A percentile compares a stretch with the other conserved stretches of the same genome.
Evolutionary conservation across 2,329 filamentous ascomycete species (phyloP).

Genomic region (Orbilia quercus): DNA sequence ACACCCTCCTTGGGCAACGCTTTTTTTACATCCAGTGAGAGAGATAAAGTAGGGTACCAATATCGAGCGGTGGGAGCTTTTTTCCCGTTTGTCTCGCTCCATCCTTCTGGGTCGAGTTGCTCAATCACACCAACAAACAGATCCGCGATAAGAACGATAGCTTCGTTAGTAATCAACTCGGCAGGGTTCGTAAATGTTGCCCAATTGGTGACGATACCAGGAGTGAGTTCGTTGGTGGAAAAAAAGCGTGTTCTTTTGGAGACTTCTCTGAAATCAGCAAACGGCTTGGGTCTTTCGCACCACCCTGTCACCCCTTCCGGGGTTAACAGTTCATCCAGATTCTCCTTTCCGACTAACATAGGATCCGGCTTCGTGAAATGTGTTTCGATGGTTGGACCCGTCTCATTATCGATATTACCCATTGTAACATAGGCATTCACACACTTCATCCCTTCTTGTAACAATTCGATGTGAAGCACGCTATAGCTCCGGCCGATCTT

Average conservation of each 20-base stretch:
- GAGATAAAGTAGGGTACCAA: slow-evolving; percentile 80
- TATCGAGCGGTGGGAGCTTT: slow-evolving; percentile 64
- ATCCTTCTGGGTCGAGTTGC: slow-evolving; percentile 59
- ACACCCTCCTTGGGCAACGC: slow-evolving; percentile 74
- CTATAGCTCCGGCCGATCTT: slow-evolving; percentile 75
- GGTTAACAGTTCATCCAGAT: slow-evolving; percentile 60
- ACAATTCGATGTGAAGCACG: slow-evolving; percentile 72
- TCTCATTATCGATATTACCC: slow-evolving; percentile 71
- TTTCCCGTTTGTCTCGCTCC: slow-evolving; percentile 58
- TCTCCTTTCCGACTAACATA: slow-evolving; percentile 62
- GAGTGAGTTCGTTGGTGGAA: slow-evolving; percentile 14
- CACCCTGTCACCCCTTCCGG: slow-evolving; percentile 53
- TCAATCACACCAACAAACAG: slow-evolving; percentile 61
- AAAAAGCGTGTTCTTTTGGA: slow-evolving; percentile 56
- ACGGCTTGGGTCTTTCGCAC: slow-evolving; percentile 57
- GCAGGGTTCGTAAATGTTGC: slow-evolving; percentile 41
- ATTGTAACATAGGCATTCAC: slow-evolving; percentile 75
- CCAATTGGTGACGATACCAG: slow-evolving; percentile 49
- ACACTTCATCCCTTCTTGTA: slow-evolving; percentile 70
- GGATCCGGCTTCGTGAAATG: slow-evolving; percentile 68
- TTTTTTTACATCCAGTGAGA: slow-evolving; percentile 83
- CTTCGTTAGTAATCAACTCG: slow-evolving; percentile 59
- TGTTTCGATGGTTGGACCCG: slow-evolving; percentile 68
- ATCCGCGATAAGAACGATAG: slow-evolving; percentile 59
- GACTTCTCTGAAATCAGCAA: slow-evolving; percentile 61